These are phyloP conservation scores for Medicago lupulina DNA, from an alignment of 306 rosid species.

Conservation along the genomic window DNA sequence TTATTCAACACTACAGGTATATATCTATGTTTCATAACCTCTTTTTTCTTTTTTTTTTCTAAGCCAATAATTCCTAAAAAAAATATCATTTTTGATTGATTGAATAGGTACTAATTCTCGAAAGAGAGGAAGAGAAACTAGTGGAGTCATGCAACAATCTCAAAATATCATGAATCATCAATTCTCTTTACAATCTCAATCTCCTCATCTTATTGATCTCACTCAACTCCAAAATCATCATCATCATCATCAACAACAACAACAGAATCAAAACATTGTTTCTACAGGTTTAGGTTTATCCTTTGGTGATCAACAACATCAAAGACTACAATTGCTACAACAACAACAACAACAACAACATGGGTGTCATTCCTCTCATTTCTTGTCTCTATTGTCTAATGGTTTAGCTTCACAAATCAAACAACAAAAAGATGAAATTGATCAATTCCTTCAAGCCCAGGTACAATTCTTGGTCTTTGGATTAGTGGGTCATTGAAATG, in stretches of 20 bases:
- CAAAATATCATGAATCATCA: conserved; percentile 54
- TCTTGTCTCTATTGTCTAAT: conserved; percentile 60
- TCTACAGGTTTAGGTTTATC: conserved; percentile 89
- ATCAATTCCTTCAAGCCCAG: conserved; percentile 78
- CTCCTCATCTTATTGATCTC: conserved; percentile 75
- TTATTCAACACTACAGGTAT: conserved; percentile 56
- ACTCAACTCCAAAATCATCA: conserved; percentile 81
- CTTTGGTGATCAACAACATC: conserved; percentile 62
- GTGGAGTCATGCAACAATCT: conserved; percentile 40
- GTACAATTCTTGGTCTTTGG: conserved; percentile 38
- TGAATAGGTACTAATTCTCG: conserved; percentile 49
- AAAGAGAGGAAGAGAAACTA: conserved; percentile 83
- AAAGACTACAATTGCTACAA: conserved; percentile 21
- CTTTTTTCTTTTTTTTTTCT: too few species aligned
- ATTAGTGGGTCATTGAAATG: too few species aligned
- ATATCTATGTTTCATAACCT: neutral
- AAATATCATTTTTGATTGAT: neutral
- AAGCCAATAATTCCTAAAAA: too few species aligned
- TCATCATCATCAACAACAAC: conserved; percentile 62
- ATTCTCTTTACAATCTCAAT: conserved; percentile 57
- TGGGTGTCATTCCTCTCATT: conserved; percentile 51
- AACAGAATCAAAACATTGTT: conserved; percentile 73
- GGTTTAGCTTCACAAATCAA: conserved; percentile 70
- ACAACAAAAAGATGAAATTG: conserved; percentile 75
- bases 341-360: conserved; percentile 47